phyloP scores from a whole-genome alignment of 2,329 filamentous ascomycete genomes.

The Tolypocladium tundrense region DNA sequence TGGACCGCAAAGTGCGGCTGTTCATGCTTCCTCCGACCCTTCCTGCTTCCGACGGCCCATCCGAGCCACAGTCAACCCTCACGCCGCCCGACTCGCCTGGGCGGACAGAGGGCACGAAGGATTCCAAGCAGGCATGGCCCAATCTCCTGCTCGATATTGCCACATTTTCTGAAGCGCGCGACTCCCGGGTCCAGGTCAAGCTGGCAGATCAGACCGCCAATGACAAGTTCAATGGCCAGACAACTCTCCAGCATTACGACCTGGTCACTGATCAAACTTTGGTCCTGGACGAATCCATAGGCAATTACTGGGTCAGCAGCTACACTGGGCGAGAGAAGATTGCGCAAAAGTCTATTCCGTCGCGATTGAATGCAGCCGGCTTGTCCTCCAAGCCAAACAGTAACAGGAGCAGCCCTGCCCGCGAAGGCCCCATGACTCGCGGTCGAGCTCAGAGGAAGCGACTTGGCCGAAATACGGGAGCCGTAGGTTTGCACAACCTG shows the following conservation, averaged over 20 bases:
- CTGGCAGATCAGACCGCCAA: slow-evolving; percentile 59
- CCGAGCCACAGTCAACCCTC: slow-evolving; percentile 23
- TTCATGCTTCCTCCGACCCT: slow-evolving; percentile 51
- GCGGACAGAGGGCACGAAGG: slow-evolving; percentile 12
- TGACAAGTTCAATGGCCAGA: slow-evolving; percentile 65
- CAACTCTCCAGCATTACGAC: slow-evolving; percentile 54
- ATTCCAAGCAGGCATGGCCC: slow-evolving; percentile 25
- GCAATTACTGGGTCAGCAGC: slow-evolving; percentile 47
- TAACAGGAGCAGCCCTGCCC: slow-evolving; percentile 58
- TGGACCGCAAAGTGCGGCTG: slow-evolving; percentile 64
- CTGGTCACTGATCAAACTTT: slow-evolving; percentile 65
- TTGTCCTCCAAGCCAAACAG: slow-evolving; percentile 31
- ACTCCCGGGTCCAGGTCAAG: slow-evolving; percentile 12
- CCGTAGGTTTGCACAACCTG: slow-evolving; percentile 76
- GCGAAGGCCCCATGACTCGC: slow-evolving; percentile 53
- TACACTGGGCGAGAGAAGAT: slow-evolving; percentile 23
- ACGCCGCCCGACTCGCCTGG: slow-evolving; percentile 32
- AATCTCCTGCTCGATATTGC: slow-evolving; percentile 35
- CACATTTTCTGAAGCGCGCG: slow-evolving; percentile 37
- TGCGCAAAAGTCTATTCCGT: slow-evolving; percentile 26
- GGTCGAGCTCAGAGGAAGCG: slow-evolving; percentile 61
- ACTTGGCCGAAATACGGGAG: slow-evolving; percentile 61
- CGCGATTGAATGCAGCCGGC: slow-evolving; percentile 13
- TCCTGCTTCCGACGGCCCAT: slow-evolving; percentile 19
- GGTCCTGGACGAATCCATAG: slow-evolving; percentile 72